phyloP scores from a whole-genome alignment of 2,329 filamentous ascomycete species.

The Fusarium liriodendri region DNA sequence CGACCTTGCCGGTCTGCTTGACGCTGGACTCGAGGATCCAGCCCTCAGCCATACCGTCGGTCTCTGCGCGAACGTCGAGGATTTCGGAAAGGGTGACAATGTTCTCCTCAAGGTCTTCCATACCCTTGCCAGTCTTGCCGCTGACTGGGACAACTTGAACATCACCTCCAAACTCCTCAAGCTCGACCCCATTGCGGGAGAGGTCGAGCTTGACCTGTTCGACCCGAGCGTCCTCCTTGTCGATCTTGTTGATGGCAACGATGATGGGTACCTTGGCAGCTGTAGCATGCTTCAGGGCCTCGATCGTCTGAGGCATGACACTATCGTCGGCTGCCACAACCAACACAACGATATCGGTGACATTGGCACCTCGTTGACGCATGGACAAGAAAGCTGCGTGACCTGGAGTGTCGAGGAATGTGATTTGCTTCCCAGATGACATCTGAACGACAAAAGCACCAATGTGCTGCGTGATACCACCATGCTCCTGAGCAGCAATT shows the following conservation, averaged over 20 bases:
- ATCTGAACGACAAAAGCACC: slow-evolving; percentile 95
- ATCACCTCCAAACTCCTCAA: slow-evolving; percentile 95
- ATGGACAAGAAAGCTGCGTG: slow-evolving; percentile 96
- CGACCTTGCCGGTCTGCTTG: slow-evolving; percentile 84
- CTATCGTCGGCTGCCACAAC: slow-evolving; percentile 98
- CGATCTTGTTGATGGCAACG: slow-evolving; percentile 97
- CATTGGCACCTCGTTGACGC: slow-evolving; percentile 93
- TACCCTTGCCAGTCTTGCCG: slow-evolving; percentile 92
- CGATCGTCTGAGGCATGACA: slow-evolving; percentile 96
- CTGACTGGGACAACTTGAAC: slow-evolving; percentile 92
- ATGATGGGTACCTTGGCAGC: slow-evolving; percentile 92
- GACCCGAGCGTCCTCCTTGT: slow-evolving; percentile 84
- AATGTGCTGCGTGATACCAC: slow-evolving; percentile 98
- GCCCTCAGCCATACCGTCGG: slow-evolving; percentile 82
- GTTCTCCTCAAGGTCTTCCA: slow-evolving; percentile 91
- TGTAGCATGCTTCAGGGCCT: slow-evolving; percentile 94
- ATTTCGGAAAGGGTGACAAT: slow-evolving; percentile 88
- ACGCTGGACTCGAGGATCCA: slow-evolving; percentile 94
- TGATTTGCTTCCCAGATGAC: slow-evolving; percentile 88
- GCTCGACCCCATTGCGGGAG: slow-evolving; percentile 82
- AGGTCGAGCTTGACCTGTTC: slow-evolving; percentile 92
- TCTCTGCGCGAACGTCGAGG: slow-evolving; percentile 87
- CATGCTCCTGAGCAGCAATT: slow-evolving; percentile 90
- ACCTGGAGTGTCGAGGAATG: slow-evolving; percentile 95
- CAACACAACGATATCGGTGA: slow-evolving; percentile 95